These are phyloP conservation scores for Naganishia sp. DNA, from an alignment of 1,284 basidiomycete genomes.

Conservation along the genomic window DNA sequence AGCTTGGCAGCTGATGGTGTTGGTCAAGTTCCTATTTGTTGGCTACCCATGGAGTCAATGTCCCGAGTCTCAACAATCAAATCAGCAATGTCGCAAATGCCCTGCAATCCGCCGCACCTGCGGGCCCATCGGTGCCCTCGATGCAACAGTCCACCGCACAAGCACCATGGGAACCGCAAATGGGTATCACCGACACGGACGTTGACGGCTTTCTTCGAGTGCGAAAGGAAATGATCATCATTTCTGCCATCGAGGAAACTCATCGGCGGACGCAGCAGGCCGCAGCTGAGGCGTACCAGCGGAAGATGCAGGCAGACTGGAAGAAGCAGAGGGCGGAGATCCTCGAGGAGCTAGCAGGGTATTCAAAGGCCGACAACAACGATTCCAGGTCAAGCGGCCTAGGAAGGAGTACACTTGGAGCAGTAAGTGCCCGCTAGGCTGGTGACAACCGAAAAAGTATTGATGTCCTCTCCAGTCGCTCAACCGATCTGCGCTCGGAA, in stretches of 20 bases:
- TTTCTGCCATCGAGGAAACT: slow-evolving; percentile 88
- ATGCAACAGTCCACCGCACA: slow-evolving; percentile 16
- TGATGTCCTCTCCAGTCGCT: not conserved
- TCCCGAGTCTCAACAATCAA: slow-evolving; percentile 33
- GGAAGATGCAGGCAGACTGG: slow-evolving; percentile 78
- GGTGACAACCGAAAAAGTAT: not conserved
- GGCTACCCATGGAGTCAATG: slow-evolving; percentile 37
- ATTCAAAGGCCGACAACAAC: slow-evolving; percentile 49
- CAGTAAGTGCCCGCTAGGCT: slow-evolving; percentile 17
- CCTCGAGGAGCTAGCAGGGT: slow-evolving; percentile 82
- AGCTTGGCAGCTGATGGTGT: too few species aligned
- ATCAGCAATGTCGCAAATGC: slow-evolving; percentile 29
- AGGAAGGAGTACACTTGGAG: slow-evolving; percentile 34
- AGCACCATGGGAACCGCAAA: slow-evolving; percentile 42
- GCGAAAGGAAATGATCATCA: slow-evolving; percentile 89
- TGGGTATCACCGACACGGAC: slow-evolving; percentile 79
- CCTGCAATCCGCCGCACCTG: slow-evolving; percentile 22
- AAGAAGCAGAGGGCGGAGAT: slow-evolving; percentile 83
- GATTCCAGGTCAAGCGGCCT: slow-evolving; percentile 33
- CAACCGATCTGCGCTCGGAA: slow-evolving; percentile 13
- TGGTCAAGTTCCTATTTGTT: slow-evolving; percentile 34
- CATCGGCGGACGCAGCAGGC: slow-evolving; percentile 79
- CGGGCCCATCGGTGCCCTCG: slow-evolving; percentile 2
- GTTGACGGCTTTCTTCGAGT: slow-evolving; percentile 84
- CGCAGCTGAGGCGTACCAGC: slow-evolving; percentile 76